Conservation (phyloP, 2,329 filamentous ascomycete species). For the Fusarium stilboides region DNA sequence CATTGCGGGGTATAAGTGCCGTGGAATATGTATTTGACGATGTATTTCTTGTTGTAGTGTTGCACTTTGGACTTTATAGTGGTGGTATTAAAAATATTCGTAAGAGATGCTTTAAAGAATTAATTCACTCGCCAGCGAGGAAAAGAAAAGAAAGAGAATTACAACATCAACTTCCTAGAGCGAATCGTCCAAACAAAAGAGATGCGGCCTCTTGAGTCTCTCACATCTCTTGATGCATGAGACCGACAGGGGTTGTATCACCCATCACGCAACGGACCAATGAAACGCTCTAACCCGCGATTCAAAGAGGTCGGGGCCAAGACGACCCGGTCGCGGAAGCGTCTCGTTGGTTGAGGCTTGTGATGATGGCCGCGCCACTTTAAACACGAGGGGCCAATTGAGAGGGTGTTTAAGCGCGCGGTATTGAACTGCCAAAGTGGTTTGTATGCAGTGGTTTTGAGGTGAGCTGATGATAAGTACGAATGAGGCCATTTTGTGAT, state of each 20-base stretch:
- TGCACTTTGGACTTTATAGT: not conserved
- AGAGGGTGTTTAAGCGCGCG: conserved; percentile 35
- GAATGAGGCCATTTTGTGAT: conserved; percentile 12
- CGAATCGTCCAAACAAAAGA: conserved; percentile 37
- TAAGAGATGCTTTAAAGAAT: conserved; percentile 20
- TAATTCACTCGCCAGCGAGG: conserved; percentile 48
- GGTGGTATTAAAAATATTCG: not conserved
- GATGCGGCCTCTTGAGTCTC: not conserved
- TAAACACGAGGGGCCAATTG: conserved; percentile 29
- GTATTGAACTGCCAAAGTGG: not conserved
- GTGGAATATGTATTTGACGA: not conserved
- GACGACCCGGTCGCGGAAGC: conserved; percentile 42
- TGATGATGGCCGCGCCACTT: not conserved
- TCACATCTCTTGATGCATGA: conserved; percentile 10
- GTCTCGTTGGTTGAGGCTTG: conserved; percentile 41
- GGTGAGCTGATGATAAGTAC: conserved; percentile 22
- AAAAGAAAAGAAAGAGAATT: conserved; percentile 30
- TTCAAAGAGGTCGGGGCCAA: conserved; percentile 30
- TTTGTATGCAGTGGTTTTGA: not conserved
- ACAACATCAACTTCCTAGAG: conserved; percentile 2
- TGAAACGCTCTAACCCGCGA: not conserved
- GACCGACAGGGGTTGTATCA: conserved; percentile 35
- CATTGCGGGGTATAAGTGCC: conserved; percentile 51
- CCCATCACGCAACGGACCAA: conserved; percentile 33
- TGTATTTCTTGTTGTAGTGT: not conserved